Percentiles rank a stretch among this genome's conserved stretches.
phyloP scores from a whole-genome alignment of 1,284 basidiomycete species.

The Ustilago shanxiensis region DNA sequence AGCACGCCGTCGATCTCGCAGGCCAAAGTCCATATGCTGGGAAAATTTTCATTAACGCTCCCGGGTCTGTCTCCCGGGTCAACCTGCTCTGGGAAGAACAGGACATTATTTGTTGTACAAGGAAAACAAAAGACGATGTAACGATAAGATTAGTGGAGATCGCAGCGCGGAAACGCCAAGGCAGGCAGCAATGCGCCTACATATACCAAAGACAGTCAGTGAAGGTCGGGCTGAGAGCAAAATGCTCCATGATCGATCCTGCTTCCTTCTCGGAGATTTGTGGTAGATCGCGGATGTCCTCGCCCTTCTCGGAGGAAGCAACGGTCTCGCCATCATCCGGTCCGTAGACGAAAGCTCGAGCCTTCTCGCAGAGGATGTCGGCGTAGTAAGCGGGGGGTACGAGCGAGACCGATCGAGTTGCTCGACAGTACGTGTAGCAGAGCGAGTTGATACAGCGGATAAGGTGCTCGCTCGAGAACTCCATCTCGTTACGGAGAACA shows the following conservation, averaged over 20 bases:
- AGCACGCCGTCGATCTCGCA: no score
- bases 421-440: conserved; percentile 71
- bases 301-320: conserved; percentile 12
- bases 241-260: conserved; percentile 26
- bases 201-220: conserved; percentile 44
- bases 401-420: conserved; percentile 71
- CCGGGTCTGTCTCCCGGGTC: neutral
- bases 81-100: neutral
- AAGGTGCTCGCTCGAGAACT: conserved; percentile 37
- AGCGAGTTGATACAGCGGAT: conserved; percentile 70
- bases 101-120: neutral
- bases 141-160: no score
- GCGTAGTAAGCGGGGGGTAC: conserved; percentile 72
- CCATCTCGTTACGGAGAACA: conserved; percentile 70
- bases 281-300: neutral
- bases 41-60: no score
- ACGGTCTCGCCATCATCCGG: conserved; percentile 56
- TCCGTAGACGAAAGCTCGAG: conserved; percentile 69
- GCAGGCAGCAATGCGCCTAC: conserved; percentile 10
- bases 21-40: no score
- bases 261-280: conserved; percentile 38
- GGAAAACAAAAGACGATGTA: neutral
- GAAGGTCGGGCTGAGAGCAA: conserved; percentile 24
- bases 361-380: conserved; percentile 71
- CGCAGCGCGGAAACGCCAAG: no score